phyloP scores from a whole-genome alignment of 306 rosid genomes.

The Mimosa bimucronata region DNA sequence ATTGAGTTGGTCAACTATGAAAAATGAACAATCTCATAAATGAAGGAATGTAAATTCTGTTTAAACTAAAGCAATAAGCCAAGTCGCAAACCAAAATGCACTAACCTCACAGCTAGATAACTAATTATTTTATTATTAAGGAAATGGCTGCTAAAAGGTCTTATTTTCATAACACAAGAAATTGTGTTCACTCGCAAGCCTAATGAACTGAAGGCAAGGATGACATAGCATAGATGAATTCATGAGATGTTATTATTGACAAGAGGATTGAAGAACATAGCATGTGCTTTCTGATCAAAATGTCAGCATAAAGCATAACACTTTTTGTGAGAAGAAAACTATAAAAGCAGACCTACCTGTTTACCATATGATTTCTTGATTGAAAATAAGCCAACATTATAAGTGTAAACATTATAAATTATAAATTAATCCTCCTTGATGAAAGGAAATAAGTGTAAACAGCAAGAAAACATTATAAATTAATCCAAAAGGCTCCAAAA shows the following conservation, averaged over 20 bases:
- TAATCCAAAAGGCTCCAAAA: not conserved
- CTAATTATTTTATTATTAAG: slow-evolving; percentile 9
- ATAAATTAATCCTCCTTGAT: not conserved
- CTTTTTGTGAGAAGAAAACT: not conserved
- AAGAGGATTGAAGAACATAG: slow-evolving; percentile 5
- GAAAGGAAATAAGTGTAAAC: not conserved
- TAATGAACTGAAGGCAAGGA: slow-evolving; percentile 5
- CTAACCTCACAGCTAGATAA: not conserved
- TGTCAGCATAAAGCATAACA: slow-evolving; percentile 22
- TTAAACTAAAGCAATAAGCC: slow-evolving; percentile 24
- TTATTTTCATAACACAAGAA: slow-evolving; percentile 21
- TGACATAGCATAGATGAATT: slow-evolving; percentile 1
- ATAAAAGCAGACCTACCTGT: not conserved
- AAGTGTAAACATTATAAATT: slow-evolving; percentile 22
- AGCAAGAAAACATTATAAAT: not conserved
- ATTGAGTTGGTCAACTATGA: slow-evolving; percentile 6
- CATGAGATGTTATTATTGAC: slow-evolving; percentile 28
- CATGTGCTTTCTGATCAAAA: not conserved
- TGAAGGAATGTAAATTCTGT: slow-evolving; percentile 15
- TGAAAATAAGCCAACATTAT: slow-evolving; percentile 11
- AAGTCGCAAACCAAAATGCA: slow-evolving; percentile 26
- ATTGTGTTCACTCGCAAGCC: slow-evolving; percentile 4
- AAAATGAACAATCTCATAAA: slow-evolving; percentile 6
- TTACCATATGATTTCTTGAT: not conserved
- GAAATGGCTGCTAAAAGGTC: slow-evolving; percentile 21